A percentile compares a stretch with the other conserved stretches of the same genome.
phyloP scores from a whole-genome alignment of 202 grass and related monocot genomes.

The Tripidium arundinaceum region DNA sequence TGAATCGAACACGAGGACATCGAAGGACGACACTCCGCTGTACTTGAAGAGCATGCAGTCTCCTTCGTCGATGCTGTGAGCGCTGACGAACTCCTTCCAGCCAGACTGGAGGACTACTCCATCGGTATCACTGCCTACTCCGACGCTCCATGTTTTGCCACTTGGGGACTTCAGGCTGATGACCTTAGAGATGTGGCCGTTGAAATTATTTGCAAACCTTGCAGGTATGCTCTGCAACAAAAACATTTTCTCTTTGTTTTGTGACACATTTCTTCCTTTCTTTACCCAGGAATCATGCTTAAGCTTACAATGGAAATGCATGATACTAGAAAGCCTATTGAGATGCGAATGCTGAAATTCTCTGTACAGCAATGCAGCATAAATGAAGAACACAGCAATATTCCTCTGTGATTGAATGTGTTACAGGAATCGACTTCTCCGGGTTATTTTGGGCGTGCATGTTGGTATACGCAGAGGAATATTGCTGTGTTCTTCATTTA shows the following conservation, averaged over 20 bases:
- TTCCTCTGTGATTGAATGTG: not conserved
- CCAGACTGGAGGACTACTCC: constrained; percentile 35
- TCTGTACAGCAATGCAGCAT: not conserved
- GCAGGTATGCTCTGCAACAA: constrained; percentile 42
- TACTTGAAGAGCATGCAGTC: constrained; percentile 55
- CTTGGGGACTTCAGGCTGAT: constrained; percentile 35
- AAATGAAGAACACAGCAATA: not conserved
- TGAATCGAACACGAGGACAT: constrained; percentile 49
- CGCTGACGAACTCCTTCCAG: constrained; percentile 55
- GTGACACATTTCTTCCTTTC: not conserved
- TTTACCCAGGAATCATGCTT: not conserved
- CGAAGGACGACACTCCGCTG: constrained; percentile 41
- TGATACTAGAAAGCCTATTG: not conserved
- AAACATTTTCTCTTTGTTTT: not conserved
- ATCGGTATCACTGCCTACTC: not conserved
- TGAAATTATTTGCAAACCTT: constrained; percentile 52
- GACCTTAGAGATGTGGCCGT: constrained; percentile 32
- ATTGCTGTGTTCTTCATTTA: not conserved
- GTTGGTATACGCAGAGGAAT: too few species aligned
- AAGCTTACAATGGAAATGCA: not conserved
- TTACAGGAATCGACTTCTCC: too few species aligned
- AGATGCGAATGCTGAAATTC: not conserved
- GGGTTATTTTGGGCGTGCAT: too few species aligned
- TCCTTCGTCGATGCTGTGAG: constrained; percentile 30
- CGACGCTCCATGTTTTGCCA: constrained; percentile 39